These are phyloP conservation scores for Clonostachys byssicola DNA, from an alignment of 2,329 filamentous ascomycete genomes.

Conservation along the genomic window DNA sequence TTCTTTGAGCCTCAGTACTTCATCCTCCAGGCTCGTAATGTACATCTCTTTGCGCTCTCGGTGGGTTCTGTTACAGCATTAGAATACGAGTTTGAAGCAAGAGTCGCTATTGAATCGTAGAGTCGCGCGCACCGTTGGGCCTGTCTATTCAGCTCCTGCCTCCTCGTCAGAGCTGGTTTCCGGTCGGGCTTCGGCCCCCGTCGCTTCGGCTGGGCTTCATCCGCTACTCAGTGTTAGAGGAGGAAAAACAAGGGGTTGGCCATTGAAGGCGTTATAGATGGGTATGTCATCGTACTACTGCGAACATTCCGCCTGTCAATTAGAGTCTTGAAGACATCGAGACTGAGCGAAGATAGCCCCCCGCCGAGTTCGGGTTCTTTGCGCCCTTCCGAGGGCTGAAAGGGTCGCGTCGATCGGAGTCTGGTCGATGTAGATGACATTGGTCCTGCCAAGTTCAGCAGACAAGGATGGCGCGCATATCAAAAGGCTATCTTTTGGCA, in stretches of 20 bases:
- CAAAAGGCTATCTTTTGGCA: too few relatives aligned
- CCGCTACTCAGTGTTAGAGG: slow-evolving; percentile 29
- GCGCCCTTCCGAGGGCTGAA: neutral
- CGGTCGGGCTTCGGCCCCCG: slow-evolving; percentile 94
- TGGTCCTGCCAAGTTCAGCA: too few relatives aligned
- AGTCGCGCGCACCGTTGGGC: slow-evolving; percentile 71
- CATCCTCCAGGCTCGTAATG: slow-evolving; percentile 88
- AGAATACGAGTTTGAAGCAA: slow-evolving; percentile 3
- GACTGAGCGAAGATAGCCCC: neutral
- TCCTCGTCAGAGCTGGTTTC: slow-evolving; percentile 86
- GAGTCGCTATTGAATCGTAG: neutral
- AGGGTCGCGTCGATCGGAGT: too few relatives aligned
- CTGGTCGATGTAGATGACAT: too few relatives aligned
- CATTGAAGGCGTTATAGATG: neutral
- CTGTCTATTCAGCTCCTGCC: slow-evolving; percentile 92
- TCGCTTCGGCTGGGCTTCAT: slow-evolving; percentile 82
- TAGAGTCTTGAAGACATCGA: neutral
- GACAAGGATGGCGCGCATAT: too few relatives aligned
- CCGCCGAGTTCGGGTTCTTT: neutral
- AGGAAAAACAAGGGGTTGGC: neutral
- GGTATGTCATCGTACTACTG: neutral
- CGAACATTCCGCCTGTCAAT: neutral
- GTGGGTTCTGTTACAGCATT: slow-evolving; percentile 66
- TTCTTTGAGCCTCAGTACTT: slow-evolving; percentile 85
- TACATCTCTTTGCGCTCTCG: slow-evolving; percentile 96